Evolutionary conservation across 192 early-diverging fungal genomes (phyloP), one percentile per base, ranked within the genome.

Genomic region (Umbelopsis isabellina): DNA sequence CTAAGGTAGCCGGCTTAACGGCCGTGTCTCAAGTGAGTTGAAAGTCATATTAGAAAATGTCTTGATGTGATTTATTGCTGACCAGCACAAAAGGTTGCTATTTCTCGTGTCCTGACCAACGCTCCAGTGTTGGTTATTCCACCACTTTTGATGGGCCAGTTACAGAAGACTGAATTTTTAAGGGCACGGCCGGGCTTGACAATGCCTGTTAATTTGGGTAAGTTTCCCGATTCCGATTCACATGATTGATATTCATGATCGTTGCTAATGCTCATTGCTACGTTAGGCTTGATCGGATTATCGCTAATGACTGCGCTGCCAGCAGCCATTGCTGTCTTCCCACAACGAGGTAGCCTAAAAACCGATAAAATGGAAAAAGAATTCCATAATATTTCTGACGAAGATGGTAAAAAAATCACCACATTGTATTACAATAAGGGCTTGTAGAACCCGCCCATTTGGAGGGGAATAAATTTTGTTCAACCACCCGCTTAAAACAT

Each of bases 391-490:
- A 68, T 92, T 73, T 82, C 69, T 37, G 84, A 86, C 66, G 72
- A 75, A 27, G 80, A 92, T 50, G 92, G 92, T 41, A 73, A 86
- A 16, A 73, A 72, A 25, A 73, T 93, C 58, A 77, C 85, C 55
- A 82, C 72, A 35, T 75, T 94, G 25, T 93, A 82, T 50, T 94
- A 91, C 77, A 94, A 94, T 74, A 85, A 92, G 67, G 93, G 93
- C 10, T 70, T 94, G 58, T 94, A 82, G 72, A 68, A 61, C 16
- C 18, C 27, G 27, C 27, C 16, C 16, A 13, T 61, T 61, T 30
- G 18, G 6, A 61, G 33, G 33, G 25, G 33, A 61, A 33, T 61
- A 61, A 61, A 61, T 35, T 61, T 61, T 61, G 55, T 30, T 16
- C 25, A 35, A 61, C 27, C 30, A 37, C 55, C 37, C 37, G 27